Evolutionary conservation across 345 rosid genomes (phyloP).

Genomic region (Populus simonii): DNA sequence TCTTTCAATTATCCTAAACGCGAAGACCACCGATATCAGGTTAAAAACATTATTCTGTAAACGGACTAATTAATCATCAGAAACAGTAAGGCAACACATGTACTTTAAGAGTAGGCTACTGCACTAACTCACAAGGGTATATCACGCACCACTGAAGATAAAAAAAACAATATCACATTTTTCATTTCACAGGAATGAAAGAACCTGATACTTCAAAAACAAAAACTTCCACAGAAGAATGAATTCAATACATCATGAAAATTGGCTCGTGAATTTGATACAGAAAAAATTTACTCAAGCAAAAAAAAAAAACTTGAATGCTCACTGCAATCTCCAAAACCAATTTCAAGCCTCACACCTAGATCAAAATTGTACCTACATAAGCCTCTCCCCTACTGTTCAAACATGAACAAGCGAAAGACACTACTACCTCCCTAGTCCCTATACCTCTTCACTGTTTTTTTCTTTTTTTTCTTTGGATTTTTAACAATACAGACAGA

Average conservation of each 20-base stretch:
- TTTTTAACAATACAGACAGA: background rate
- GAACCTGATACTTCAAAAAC: background rate
- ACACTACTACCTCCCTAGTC: background rate
- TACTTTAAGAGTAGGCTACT: background rate
- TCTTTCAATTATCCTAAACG: no score
- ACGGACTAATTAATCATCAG: no score
- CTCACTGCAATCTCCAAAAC: background rate
- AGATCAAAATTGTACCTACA: constrained; percentile 18
- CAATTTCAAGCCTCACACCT: constrained; percentile 14
- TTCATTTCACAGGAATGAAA: background rate
- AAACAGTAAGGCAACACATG: no score
- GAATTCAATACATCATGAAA: background rate
- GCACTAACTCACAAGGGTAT: background rate
- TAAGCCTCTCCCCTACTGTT: background rate
- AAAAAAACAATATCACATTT: background rate
- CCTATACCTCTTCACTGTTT: background rate
- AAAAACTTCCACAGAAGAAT: background rate
- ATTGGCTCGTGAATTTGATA: background rate
- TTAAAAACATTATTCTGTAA: no score
- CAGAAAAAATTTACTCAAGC: background rate
- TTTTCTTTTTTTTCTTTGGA: background rate
- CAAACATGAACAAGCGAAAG: background rate
- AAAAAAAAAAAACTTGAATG: background rate
- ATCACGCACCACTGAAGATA: background rate
- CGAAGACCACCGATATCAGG: no score